Evolutionary conservation across 2,329 filamentous ascomycete species (phyloP).

Genomic region (Penicillium sp.): DNA sequence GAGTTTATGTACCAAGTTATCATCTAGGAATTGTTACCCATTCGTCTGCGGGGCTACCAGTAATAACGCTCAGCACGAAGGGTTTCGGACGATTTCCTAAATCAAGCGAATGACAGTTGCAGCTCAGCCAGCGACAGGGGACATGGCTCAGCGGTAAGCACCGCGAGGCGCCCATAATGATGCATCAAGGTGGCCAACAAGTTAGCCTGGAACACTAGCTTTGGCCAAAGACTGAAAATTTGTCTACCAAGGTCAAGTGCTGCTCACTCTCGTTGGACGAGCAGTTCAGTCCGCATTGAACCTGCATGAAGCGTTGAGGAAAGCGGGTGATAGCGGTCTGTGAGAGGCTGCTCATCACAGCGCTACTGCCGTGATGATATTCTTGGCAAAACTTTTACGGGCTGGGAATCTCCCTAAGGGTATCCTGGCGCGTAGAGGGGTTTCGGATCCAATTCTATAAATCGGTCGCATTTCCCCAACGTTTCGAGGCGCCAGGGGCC

Average conservation of each 20-base stretch:
- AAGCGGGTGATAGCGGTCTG: slow-evolving; percentile 11
- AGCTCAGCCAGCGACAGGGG: slow-evolving; percentile 4
- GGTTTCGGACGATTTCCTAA: slow-evolving; percentile 6
- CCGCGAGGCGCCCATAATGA: slow-evolving; percentile 2
- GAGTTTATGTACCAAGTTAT: slow-evolving; percentile 13
- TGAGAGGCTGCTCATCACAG: slow-evolving; percentile 9
- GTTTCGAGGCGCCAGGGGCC: neutral
- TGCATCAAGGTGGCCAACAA: slow-evolving; percentile 8
- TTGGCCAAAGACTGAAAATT: neutral
- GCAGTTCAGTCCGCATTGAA: neutral
- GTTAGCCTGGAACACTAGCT: slow-evolving; percentile 13
- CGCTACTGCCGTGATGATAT: slow-evolving; percentile 15
- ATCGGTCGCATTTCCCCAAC: neutral
- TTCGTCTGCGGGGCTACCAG: slow-evolving; percentile 10
- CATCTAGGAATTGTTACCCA: neutral
- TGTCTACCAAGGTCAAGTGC: too few relatives aligned
- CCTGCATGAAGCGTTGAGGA: slow-evolving; percentile 9
- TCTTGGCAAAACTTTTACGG: slow-evolving; percentile 7
- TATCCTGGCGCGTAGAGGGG: neutral
- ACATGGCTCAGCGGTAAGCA: slow-evolving; percentile 13
- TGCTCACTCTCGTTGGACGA: slow-evolving; percentile 5
- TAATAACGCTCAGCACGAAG: neutral
- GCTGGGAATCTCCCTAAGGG: neutral
- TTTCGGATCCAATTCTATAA: neutral
- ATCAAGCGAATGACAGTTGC: slow-evolving; percentile 6